Percentiles rank a stretch among this genome's conserved stretches.
phyloP scores from a whole-genome alignment of 2,329 filamentous ascomycete species.

The Sarocladium brachiariae region DNA sequence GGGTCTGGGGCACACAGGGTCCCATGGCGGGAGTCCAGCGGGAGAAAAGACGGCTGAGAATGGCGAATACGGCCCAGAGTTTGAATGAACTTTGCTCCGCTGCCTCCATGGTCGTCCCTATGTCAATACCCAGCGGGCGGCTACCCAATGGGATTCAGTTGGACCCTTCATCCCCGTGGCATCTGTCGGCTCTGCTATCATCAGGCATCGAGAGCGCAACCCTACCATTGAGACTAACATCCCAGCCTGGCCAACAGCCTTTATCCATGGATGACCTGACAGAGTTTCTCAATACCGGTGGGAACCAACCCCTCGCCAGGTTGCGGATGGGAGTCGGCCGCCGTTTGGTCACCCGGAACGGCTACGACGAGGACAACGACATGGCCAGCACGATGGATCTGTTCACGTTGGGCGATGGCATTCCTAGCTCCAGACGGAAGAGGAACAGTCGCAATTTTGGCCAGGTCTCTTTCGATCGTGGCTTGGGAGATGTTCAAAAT shows the following conservation, averaged over 20 bases:
- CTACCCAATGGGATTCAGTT: constrained; percentile 52
- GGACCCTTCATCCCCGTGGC: constrained; percentile 65
- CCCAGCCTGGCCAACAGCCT: constrained; percentile 29
- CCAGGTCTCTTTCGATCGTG: constrained; percentile 9
- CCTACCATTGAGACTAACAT: constrained; percentile 62
- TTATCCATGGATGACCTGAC: constrained; percentile 56
- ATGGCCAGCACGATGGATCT: constrained; percentile 24
- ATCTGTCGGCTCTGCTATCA: constrained; percentile 68
- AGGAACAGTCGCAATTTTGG: constrained; percentile 13
- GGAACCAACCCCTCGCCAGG: constrained; percentile 72
- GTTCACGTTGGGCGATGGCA: constrained; percentile 21
- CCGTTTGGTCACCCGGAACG: constrained; percentile 9
- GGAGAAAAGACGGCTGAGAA: constrained; percentile 46
- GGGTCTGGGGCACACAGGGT: constrained; percentile 79
- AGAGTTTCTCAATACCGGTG: constrained; percentile 63
- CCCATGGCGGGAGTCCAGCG: constrained; percentile 43
- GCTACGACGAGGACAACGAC: constrained; percentile 19
- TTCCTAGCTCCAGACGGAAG: constrained; percentile 8
- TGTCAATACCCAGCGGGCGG: constrained; percentile 53
- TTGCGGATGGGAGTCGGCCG: constrained; percentile 57
- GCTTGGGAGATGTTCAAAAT: constrained; percentile 1
- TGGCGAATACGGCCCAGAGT: constrained; percentile 68
- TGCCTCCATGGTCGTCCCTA: constrained; percentile 70
- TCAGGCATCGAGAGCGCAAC: constrained; percentile 73
- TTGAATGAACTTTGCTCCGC: constrained; percentile 62